Evolutionary conservation across 1,139 yeast genomes (phyloP).

Genomic region (Blastobotrys illinoisensis): DNA sequence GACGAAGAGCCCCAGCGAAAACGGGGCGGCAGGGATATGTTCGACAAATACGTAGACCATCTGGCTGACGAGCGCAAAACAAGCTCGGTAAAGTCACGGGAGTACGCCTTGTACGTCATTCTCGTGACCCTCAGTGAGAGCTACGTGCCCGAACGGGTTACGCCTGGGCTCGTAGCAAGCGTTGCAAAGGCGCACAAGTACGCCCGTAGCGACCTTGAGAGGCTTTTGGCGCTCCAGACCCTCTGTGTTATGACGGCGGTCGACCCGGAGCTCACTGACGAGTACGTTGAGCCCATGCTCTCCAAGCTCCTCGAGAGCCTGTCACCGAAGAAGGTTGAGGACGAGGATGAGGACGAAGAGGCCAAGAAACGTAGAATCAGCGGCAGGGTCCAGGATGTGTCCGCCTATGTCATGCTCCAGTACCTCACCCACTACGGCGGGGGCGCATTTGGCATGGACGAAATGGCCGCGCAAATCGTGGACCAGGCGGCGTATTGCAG

Average conservation of each 20-base stretch:
- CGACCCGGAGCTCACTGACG: constrained; percentile 5
- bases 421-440: constrained; percentile 31
- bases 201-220: constrained; percentile 30
- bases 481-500: constrained; percentile 27
- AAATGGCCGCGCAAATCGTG: constrained; percentile 24
- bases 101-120: constrained; percentile 29
- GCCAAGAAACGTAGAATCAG: not conserved
- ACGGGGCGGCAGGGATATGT: constrained; percentile 19
- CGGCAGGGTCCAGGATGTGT: constrained; percentile 1
- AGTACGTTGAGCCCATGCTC: constrained; percentile 5
- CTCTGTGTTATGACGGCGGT: constrained; percentile 25
- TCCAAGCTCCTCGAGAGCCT: constrained; percentile 20
- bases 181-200: constrained; percentile 25
- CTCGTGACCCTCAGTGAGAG: constrained; percentile 26
- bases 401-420: constrained; percentile 30
- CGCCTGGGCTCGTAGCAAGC: constrained; percentile 16
- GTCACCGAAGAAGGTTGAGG: constrained; percentile 2
- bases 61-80: constrained; percentile 29
- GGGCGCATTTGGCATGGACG: constrained; percentile 34
- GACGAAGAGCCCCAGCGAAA: constrained; percentile 11
- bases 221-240: constrained; percentile 29
- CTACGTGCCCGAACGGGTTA: constrained; percentile 30
- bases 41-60: constrained; percentile 26
- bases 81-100: constrained; percentile 31
- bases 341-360: constrained; percentile 3